Evolutionary conservation across 2,329 filamentous ascomycete genomes (phyloP), one percentile per base, ranked within the genome.

Genomic region (Coniochaeta sp.): DNA sequence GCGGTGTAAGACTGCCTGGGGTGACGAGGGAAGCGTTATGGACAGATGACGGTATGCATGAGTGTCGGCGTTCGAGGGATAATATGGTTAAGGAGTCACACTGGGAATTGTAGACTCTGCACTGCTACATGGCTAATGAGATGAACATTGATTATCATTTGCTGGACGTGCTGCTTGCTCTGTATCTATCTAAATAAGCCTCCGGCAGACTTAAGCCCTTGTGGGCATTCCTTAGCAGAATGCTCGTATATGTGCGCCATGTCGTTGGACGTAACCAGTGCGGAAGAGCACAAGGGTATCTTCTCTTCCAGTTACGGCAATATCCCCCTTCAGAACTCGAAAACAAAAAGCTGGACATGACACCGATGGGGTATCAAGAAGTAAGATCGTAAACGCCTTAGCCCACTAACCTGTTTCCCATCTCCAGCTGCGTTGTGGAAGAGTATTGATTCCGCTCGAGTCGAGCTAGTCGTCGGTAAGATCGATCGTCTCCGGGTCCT

Each of bases 1-100:
- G 71, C 69, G 57, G 55, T 57, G 19, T 57, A 36, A 57, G 36
- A 24, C 42, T 22, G 42, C 3, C 16, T 47, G 42, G 19, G 42
- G n/a, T 24, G 26, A 30, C 19, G n/a, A 30, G 26, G 7, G 50
- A 17, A 56, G n/a, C 17, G 34, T 4, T 7, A 56, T 24, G 30
- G 34, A 34, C 24, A 30, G 6, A 38, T 22, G 54, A 56, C 30
- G 8, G 54, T 50, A 34, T 56, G 54, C 54, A 56, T 56, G 28
- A 28, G 17, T 56, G 36, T 38, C n/a, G 54, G 54, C 54, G 54
- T 56, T 56, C 22, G 10, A 22, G 28, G 34, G 54, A 28, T 16
- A n/a, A 24, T 34, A 36, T 34, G 54, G 54, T 4, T 55, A 7
- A 36, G 32, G 52, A 9, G 32, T 55, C n/a, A 38, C n/a, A 24